Percentiles rank a stretch among this genome's conserved stretches.
phyloP scores from a whole-genome alignment of 179 eudicot genomes.

The Monotropa hypopitys region DNA sequence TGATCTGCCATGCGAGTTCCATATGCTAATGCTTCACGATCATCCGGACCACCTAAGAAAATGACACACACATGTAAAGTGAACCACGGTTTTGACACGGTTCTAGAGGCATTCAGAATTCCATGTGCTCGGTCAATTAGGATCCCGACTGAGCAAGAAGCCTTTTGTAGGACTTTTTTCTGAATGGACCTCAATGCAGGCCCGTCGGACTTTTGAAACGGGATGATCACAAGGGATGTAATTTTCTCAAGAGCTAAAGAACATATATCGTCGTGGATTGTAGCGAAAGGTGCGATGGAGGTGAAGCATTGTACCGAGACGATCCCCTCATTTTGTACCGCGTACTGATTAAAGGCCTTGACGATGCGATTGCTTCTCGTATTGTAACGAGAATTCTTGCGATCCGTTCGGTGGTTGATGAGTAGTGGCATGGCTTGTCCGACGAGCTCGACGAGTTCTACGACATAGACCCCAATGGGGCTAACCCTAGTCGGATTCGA shows the following conservation, averaged over 20 bases:
- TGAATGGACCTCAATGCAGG: constrained; percentile 21
- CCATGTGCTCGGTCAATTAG: constrained; percentile 18
- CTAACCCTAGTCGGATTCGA: constrained; percentile 12
- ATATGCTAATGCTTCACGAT: constrained; percentile 31
- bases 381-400: background rate
- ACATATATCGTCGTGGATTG: constrained; percentile 35
- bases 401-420: constrained; percentile 15
- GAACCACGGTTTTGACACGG: background rate
- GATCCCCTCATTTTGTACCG: constrained; percentile 13
- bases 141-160: constrained; percentile 40
- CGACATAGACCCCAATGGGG: constrained; percentile 15
- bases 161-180: constrained; percentile 20
- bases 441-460: constrained; percentile 26
- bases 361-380: constrained; percentile 9
- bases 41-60: constrained; percentile 41
- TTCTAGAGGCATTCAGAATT: background rate
- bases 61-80: constrained; percentile 20
- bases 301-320: background rate
- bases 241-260: constrained; percentile 27
- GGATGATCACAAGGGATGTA: constrained; percentile 26
- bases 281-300: background rate
- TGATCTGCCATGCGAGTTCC: constrained; percentile 20
- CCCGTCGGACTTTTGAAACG: constrained; percentile 18
- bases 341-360: constrained; percentile 26
- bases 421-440: constrained; percentile 29